Evolutionary conservation across 1,284 basidiomycete species (phyloP).

Genomic region (Leccinum pachyderme): DNA sequence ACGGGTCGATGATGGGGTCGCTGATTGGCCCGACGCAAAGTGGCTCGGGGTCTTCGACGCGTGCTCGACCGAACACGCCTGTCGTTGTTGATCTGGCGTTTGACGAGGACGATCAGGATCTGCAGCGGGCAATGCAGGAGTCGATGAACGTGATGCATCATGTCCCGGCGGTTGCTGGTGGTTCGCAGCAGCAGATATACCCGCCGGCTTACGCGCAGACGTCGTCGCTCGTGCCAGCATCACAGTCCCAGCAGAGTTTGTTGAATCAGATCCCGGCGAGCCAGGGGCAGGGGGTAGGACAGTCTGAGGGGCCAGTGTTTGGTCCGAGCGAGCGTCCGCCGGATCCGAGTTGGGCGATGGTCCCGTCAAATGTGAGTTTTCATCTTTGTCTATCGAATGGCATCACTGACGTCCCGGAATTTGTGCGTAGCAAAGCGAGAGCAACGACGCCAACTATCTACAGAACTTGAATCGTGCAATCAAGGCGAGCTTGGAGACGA

Average conservation of each 20-base stretch:
- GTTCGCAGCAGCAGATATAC: constrained; percentile 9
- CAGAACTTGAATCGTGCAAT: constrained; percentile 63
- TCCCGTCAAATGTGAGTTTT: constrained; percentile 55
- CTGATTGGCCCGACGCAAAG: not conserved
- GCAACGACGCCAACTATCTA: constrained; percentile 46
- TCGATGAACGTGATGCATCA: constrained; percentile 43
- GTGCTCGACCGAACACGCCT: constrained; percentile 32
- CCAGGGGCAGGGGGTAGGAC: constrained; percentile 15
- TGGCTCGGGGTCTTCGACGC: constrained; percentile 6
- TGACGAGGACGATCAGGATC: constrained; percentile 49
- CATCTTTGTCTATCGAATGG: not conserved
- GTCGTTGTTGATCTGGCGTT: constrained; percentile 59
- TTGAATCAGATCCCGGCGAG: not conserved
- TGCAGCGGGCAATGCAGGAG: constrained; percentile 50
- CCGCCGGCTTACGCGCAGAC: constrained; percentile 13
- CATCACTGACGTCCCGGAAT: constrained; percentile 2
- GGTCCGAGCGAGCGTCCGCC: constrained; percentile 58
- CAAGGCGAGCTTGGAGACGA: constrained; percentile 55
- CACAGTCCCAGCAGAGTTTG: constrained; percentile 2
- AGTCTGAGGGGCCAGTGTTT: constrained; percentile 41
- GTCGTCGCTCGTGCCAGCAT: constrained; percentile 1
- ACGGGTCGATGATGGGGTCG: not conserved
- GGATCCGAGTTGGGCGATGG: constrained; percentile 65
- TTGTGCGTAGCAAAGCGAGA: constrained; percentile 29
- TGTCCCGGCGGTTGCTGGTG: not conserved